phyloP scores from a whole-genome alignment of 495 filamentous ascomycete species.

The Hypoxylon fragiforme region DNA sequence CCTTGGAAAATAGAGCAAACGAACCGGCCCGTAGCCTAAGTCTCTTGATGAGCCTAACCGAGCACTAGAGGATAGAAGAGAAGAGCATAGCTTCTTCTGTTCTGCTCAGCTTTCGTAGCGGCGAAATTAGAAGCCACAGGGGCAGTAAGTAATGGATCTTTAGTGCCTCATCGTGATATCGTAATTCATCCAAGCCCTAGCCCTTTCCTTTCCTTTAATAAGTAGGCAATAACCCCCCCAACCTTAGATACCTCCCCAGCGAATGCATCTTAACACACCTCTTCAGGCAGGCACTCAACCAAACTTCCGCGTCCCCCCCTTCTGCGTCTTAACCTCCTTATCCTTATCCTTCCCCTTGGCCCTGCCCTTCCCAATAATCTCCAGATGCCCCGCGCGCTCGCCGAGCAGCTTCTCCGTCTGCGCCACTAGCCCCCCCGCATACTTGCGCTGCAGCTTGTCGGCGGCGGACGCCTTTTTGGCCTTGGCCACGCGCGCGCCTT shows the following conservation, averaged over 20 bases:
- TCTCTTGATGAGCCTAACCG: no score
- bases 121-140: no score
- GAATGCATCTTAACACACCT: neutral
- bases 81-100: no score
- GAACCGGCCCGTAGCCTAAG: neutral
- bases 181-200: no score
- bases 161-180: no score
- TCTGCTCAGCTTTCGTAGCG: no score
- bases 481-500: constrained; percentile 42
- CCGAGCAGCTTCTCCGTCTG: constrained; percentile 52
- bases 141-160: no score
- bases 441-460: constrained; percentile 49
- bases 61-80: no score
- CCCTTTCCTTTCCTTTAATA: no score
- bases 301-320: constrained; percentile 54
- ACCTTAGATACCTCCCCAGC: no score
- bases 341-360: constrained; percentile 39
- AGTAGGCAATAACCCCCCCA: no score
- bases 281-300: constrained; percentile 36
- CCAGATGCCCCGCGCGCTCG: constrained; percentile 51
- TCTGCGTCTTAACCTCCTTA: constrained; percentile 27
- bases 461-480: constrained; percentile 39
- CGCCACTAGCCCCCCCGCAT: constrained; percentile 45
- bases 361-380: constrained; percentile 53
- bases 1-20: neutral